Evolutionary conservation across 805 yeast genomes (phyloP).

Genomic region (Candida tallmaniae): DNA sequence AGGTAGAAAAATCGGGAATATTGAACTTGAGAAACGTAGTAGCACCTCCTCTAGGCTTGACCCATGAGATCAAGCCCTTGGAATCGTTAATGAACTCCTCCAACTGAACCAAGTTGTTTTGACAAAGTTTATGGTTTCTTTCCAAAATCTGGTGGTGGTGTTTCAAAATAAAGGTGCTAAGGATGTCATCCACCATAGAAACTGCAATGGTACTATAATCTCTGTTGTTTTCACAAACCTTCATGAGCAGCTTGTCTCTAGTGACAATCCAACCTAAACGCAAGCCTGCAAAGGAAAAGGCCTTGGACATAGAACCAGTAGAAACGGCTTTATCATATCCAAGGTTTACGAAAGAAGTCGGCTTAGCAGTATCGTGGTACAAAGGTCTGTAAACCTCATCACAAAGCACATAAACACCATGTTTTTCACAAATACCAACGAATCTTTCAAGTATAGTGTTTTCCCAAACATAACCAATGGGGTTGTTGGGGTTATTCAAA

Average conservation of each 20-base stretch:
- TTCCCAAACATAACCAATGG: constrained; percentile 41
- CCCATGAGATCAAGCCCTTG: constrained; percentile 32
- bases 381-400: constrained; percentile 56
- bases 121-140: constrained; percentile 38
- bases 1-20: constrained; percentile 18
- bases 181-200: constrained; percentile 41
- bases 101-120: constrained; percentile 30
- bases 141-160: constrained; percentile 29
- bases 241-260: constrained; percentile 23
- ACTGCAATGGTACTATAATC: constrained; percentile 51
- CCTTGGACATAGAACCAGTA: constrained; percentile 51
- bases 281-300: constrained; percentile 50
- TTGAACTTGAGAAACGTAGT: constrained; percentile 32
- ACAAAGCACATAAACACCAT: constrained; percentile 34
- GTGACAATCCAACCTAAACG: constrained; percentile 51
- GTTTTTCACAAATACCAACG: constrained; percentile 31
- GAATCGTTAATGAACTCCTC: constrained; percentile 27
- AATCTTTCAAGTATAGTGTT: constrained; percentile 27
- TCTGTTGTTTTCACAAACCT: constrained; percentile 34
- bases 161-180: constrained; percentile 41
- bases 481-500: constrained; percentile 47
- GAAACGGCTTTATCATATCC: constrained; percentile 40
- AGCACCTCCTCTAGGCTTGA: constrained; percentile 45
- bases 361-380: constrained; percentile 30
- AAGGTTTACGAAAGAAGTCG: constrained; percentile 34